Conservation (phyloP, 177 flowering plant genomes). For the Vitis hybrid region DNA sequence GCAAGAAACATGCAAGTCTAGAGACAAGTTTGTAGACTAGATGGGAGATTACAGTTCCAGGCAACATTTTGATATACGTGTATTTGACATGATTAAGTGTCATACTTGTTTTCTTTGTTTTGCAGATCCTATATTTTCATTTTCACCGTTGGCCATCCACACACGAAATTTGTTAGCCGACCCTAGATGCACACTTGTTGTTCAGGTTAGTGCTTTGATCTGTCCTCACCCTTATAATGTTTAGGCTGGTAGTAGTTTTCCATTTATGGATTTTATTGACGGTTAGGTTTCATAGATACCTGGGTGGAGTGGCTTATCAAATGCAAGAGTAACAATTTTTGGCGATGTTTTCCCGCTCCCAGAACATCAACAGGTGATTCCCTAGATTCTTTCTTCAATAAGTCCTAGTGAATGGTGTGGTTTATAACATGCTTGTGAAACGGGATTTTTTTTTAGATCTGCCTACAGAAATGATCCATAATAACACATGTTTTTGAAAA, state of each 20-base stretch:
- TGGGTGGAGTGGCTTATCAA: conserved; percentile 98
- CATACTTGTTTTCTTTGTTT: neutral
- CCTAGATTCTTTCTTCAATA: neutral
- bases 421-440: no score
- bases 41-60: no score
- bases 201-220: conserved; percentile 63
- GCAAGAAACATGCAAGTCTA: no score
- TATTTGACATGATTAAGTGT: no score
- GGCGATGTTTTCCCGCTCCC: conserved; percentile 93
- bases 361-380: conserved; percentile 78
- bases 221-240: neutral
- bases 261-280: conserved; percentile 27
- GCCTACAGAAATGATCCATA: no score
- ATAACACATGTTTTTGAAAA: no score
- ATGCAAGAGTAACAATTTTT: conserved; percentile 96
- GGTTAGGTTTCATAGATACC: conserved; percentile 62
- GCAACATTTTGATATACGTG: no score
- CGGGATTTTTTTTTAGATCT: no score
- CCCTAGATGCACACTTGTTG: conserved; percentile 94
- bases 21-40: no score
- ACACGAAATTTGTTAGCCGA: conserved; percentile 89
- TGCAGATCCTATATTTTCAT: conserved; percentile 95
- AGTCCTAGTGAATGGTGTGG: neutral
- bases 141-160: conserved; percentile 99
- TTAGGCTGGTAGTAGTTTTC: conserved; percentile 12